Conservation (phyloP, 805 yeast species). For the Kodamaea laetipori region DNA sequence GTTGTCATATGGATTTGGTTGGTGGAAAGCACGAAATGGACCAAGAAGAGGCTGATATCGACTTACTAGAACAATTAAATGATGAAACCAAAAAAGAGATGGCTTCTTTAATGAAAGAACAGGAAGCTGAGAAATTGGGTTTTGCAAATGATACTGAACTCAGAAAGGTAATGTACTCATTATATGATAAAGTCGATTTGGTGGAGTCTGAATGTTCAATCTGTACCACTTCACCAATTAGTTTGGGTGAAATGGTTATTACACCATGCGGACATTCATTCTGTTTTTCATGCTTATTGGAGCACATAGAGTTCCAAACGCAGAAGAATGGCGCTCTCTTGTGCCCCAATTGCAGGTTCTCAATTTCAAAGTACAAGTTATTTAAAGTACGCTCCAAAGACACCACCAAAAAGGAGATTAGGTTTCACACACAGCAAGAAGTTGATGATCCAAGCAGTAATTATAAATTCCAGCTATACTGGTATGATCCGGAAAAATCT, state of each 20-base stretch:
- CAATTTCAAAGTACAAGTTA: slow-evolving; percentile 51
- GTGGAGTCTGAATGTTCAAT: slow-evolving; percentile 75
- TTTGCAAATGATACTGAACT: slow-evolving; percentile 25
- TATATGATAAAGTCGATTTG: slow-evolving; percentile 34
- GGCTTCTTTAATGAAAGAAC: slow-evolving; percentile 6
- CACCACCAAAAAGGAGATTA: slow-evolving; percentile 27
- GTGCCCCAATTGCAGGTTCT: slow-evolving; percentile 78
- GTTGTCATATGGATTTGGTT: slow-evolving; percentile 79
- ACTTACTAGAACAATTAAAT: slow-evolving; percentile 3
- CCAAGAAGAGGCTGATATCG: slow-evolving; percentile 33
- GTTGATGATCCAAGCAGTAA: slow-evolving; percentile 22
- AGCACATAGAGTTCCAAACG: slow-evolving; percentile 73
- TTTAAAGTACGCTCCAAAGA: slow-evolving; percentile 41
- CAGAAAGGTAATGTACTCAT: slow-evolving; percentile 26
- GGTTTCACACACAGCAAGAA: slow-evolving; percentile 32
- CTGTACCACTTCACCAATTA: slow-evolving; percentile 71
- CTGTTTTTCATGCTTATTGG: slow-evolving; percentile 71
- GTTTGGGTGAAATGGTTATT: slow-evolving; percentile 53
- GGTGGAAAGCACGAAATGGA: slow-evolving; percentile 54
- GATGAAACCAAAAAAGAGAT: slow-evolving; percentile 7
- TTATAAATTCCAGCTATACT: slow-evolving; percentile 37
- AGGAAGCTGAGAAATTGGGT: slow-evolving; percentile 17
- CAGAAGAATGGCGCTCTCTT: slow-evolving; percentile 44
- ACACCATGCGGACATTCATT: slow-evolving; percentile 82
- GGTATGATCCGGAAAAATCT: slow-evolving; percentile 52